Base-by-base conservation (phyloP, 371 early-diverging fungal genomes). In the Circinella minor region DNA sequence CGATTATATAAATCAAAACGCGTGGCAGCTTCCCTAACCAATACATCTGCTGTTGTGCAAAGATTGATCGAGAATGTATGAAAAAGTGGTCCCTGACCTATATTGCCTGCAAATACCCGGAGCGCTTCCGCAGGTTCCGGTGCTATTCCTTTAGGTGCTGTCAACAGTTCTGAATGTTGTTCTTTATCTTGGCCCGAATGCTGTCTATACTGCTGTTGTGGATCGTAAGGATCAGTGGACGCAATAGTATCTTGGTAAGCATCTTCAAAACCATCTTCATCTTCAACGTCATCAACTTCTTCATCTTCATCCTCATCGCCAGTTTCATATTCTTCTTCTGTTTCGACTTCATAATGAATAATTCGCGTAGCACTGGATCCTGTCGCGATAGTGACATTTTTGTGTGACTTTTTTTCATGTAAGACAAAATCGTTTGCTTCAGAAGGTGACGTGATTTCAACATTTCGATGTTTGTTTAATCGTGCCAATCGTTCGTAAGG, bases 401-500 rank as follows among this genome's bases (percentile, higher is more conserved):
- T 66, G 69, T 49, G 49, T 0, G 36, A 39, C 36, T 59, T 36
- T 62, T 68, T 46, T 59, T 71, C 60, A 18, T 17, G 63, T 5
- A 13, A 55, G 17, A 59, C 37, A 39, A 39, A 61, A 18, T 61
- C 49, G 48, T 70, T 64, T 36, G 55, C 46, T n/a, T 55, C 66
- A 18, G 49, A 36, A 48, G 85, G 88, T 36, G 85, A 85, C 13
- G 88, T 85, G 27, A 91, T 77, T 73, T 88, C 86, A 18, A 95
- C 85, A 72, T 97, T 98, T 61, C 92, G 87, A 72, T 92, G 89
- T 62, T 90, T 91, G 80, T 98, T 97, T 61, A 98, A 82, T 57
- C 97, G 88, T 10, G 97, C 98, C 48, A 95, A 78, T 55, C 94
- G 85, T 67, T 97, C 97, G 70, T 88, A 91, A 9, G 96, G 95